Evolutionary conservation across 2,329 filamentous ascomycete species (phyloP).

Genomic region (Drechslerella coelobrocha): DNA sequence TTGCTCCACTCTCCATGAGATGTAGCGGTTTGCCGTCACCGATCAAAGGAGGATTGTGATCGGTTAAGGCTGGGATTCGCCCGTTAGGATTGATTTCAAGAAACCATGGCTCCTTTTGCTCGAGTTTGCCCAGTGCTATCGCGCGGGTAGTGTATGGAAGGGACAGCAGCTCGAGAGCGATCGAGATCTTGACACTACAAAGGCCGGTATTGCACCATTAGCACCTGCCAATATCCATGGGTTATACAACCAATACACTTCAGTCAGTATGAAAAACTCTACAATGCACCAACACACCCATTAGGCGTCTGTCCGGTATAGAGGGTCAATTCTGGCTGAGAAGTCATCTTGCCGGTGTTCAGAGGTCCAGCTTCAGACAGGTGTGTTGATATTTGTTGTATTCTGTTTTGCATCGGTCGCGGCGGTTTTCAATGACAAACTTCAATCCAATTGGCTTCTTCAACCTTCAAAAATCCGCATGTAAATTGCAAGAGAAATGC

Average conservation of each 20-base stretch:
- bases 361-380: neutral
- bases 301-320: constrained; percentile 87
- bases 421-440: neutral
- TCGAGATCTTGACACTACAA: constrained; percentile 78
- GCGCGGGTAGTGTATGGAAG: constrained; percentile 65
- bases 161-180: constrained; percentile 70
- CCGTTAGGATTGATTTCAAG: constrained; percentile 91
- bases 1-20: constrained; percentile 82
- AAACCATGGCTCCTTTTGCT: constrained; percentile 88
- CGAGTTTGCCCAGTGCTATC: constrained; percentile 75
- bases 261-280: neutral
- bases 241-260: neutral
- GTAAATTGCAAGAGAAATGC: no score
- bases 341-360: constrained; percentile 21
- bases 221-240: neutral
- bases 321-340: constrained; percentile 72
- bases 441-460: neutral
- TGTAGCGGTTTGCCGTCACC: constrained; percentile 74
- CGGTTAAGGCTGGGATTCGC: constrained; percentile 85
- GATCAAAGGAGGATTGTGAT: constrained; percentile 68
- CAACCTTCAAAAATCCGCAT: no score
- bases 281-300: constrained; percentile 61
- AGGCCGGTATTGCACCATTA: no score
- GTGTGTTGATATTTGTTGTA: constrained; percentile 37
- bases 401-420: constrained; percentile 20